Evolutionary conservation across 1,139 yeast genomes (phyloP), one percentile per base, ranked within the genome.

Genomic region (Candida pseudocylindracea): DNA sequence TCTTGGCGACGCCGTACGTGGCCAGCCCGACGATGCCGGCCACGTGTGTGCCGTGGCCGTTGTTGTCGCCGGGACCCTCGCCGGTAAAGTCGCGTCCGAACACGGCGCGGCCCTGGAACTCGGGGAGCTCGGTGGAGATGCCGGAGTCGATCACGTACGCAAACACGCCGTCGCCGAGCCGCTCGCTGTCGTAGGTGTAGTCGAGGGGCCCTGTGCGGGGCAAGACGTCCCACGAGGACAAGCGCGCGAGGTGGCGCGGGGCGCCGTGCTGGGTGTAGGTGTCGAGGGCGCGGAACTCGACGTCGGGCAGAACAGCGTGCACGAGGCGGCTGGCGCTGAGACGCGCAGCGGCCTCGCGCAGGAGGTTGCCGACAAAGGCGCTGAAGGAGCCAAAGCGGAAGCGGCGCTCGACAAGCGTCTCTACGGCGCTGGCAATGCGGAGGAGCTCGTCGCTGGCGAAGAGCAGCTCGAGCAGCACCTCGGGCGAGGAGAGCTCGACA

Each of bases 81-180:
- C 55, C 58, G 1, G 79, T 69, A 36, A 70, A 63, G 43, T 73
- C 80, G n/a, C 46, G 56, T 0, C 81, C 85, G 33, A 48, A 41
- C 2, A 39, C 38, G 0, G 72, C 81, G 35, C 91, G 55, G 0
- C 72, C 73, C 38, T 65, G 72, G 44, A 78, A 73, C 30, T 76
- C 79, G 0, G 70, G 68, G 42, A 73, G 76, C 1, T 55, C 58
- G 12, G 56, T 45, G 35, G 58, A 57, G 25, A 78, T 53, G 0
- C 93, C 93, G 1, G 92, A 74, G 48, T 83, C 95, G 31, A 81
- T 54, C n/a, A 83, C 67, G 47, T 80, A 83, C 1, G 71, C 93
- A 39, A 61, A 64, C 0, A 79, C 76, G 11, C 62, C 68, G 8
- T 50, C 41, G 0, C 83, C 71, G 61, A 36, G 53, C 24, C 50